Conservation (phyloP, 148 eudicot species). For the Spergularia bocconei region DNA sequence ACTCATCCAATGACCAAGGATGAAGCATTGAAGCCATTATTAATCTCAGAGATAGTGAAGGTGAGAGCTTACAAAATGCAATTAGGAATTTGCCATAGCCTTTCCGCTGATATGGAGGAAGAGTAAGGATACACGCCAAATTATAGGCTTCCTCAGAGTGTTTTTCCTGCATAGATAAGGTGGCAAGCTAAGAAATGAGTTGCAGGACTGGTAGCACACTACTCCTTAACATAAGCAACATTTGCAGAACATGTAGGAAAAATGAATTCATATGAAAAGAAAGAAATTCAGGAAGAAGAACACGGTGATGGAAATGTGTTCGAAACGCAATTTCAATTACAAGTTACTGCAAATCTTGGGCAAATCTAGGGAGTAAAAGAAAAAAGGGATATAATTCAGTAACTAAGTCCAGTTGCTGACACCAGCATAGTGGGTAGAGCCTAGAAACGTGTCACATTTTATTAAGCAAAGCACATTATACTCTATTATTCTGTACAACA, state of each 20-base stretch:
- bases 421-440: not conserved
- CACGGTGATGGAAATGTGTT: not conserved
- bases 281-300: not conserved
- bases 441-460: not conserved
- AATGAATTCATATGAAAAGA: not conserved
- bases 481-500: not conserved
- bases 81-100: conserved; percentile 97
- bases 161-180: conserved; percentile 64
- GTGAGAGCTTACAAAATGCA: conserved; percentile 72
- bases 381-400: not conserved
- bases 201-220: not conserved
- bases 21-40: not conserved
- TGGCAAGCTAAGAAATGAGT: not conserved
- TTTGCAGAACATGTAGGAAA: not conserved
- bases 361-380: not conserved
- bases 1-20: conserved; percentile 1
- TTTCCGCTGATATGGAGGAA: conserved; percentile 97
- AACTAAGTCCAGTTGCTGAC: not conserved
- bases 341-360: not conserved
- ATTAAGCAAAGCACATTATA: not conserved
- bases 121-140: conserved; percentile 93
- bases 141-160: conserved; percentile 96
- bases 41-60: not conserved
- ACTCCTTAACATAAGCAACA: not conserved
- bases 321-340: not conserved